Conservation (phyloP, 2,329 filamentous ascomycete species). For the Penicillium brasilianum region DNA sequence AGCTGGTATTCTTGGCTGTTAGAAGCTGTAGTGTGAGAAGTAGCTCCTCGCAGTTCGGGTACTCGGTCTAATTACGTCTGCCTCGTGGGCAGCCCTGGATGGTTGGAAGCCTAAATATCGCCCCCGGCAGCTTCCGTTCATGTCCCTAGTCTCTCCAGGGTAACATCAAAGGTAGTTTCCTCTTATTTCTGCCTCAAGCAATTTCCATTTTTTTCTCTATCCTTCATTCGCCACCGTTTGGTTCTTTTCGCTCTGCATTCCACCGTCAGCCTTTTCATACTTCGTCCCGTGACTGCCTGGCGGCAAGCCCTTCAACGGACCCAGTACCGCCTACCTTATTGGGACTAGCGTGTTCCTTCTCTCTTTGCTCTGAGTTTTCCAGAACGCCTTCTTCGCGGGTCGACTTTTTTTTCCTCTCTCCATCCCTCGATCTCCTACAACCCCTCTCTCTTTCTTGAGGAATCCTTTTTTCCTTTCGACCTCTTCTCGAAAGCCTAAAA, state of each 20-base stretch:
- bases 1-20: too few relatives aligned
- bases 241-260: not conserved
- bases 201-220: too few relatives aligned
- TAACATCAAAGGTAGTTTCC: not conserved
- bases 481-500: slow-evolving; percentile 38
- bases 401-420: slow-evolving; percentile 35
- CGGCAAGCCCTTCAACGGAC: slow-evolving; percentile 29
- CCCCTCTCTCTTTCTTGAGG: slow-evolving; percentile 36
- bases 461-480: slow-evolving; percentile 41
- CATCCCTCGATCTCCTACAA: slow-evolving; percentile 26
- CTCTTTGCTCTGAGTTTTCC: slow-evolving; percentile 42
- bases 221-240: not conserved
- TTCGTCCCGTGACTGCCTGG: slow-evolving; percentile 2
- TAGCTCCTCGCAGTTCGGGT: not conserved
- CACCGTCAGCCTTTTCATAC: not conserved
- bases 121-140: not conserved
- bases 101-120: not conserved
- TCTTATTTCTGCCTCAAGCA: too few relatives aligned
- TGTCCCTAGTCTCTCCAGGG: not conserved
- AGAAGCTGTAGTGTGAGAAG: not conserved
- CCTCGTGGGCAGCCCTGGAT: not conserved
- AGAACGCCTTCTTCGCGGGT: slow-evolving; percentile 34
- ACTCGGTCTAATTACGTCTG: not conserved
- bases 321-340: slow-evolving; percentile 22
- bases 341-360: slow-evolving; percentile 30